These are phyloP conservation scores for Fraxinus paxiana DNA, from an alignment of 305 asterid genomes.

Conservation along the genomic window DNA sequence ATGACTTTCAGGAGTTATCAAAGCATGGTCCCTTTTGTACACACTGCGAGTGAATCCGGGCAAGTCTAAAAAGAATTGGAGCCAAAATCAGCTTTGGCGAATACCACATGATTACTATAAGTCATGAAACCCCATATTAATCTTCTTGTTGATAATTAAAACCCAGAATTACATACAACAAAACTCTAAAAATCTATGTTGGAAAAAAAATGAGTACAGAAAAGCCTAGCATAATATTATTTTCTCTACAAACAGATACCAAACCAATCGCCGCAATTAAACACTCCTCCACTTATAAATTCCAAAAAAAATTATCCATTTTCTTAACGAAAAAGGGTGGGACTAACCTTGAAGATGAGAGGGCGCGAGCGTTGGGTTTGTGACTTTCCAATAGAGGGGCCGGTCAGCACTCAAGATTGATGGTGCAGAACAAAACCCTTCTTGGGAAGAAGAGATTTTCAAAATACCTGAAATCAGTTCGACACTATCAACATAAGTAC, in stretches of 20 bases:
- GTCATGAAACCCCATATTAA: neutral
- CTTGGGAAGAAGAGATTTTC: constrained; percentile 36
- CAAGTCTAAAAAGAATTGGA: constrained; percentile 49
- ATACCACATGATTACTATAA: neutral
- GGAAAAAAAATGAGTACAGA: neutral
- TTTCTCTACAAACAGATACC: neutral
- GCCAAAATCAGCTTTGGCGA: constrained; percentile 20
- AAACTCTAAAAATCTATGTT: neutral
- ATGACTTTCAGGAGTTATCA: constrained; percentile 94
- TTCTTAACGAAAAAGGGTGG: neutral
- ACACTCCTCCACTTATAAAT: neutral
- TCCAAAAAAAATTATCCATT: neutral
- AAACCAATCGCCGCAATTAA: neutral
- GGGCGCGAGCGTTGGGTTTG: constrained; percentile 83
- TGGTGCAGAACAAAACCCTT: constrained; percentile 78
- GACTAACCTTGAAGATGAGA: constrained; percentile 72
- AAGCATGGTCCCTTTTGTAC: constrained; percentile 76
- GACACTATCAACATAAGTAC: constrained; percentile 3
- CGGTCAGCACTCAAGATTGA: constrained; percentile 40
- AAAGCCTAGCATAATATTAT: constrained; percentile 1
- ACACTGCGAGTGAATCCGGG: constrained; percentile 95
- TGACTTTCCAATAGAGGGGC: constrained; percentile 83
- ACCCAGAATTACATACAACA: constrained; percentile 6
- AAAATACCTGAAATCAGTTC: constrained; percentile 39
- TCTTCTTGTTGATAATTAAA: neutral